Percentiles rank a stretch among this genome's conserved stretches.
These are phyloP conservation scores for Crataegus laevigata DNA, from an alignment of 306 rosid genomes.

Conservation along the genomic window DNA sequence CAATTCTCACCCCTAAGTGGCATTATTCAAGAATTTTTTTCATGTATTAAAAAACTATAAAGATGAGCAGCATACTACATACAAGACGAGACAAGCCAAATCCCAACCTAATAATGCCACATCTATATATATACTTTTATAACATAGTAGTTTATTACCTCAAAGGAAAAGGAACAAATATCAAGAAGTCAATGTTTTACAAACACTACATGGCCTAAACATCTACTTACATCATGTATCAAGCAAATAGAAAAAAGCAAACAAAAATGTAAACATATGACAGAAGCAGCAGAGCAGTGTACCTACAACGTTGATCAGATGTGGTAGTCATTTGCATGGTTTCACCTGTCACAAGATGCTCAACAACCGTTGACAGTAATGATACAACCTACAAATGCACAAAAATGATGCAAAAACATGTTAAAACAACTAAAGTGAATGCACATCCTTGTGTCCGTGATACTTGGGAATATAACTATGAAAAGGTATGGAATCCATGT, in stretches of 20 bases:
- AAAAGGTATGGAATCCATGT: not conserved
- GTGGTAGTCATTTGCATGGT: conserved; percentile 91
- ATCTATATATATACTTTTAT: not conserved
- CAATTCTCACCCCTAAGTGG: not conserved
- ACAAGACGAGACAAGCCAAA: not conserved
- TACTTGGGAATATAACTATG: not conserved
- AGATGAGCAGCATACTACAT: not conserved
- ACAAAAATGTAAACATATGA: conserved; percentile 11
- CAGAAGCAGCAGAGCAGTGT: conserved; percentile 26
- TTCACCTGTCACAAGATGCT: conserved; percentile 95
- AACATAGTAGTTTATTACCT: not conserved
- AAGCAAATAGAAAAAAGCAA: not conserved
- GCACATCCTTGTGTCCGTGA: not conserved
- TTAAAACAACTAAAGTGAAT: not conserved
- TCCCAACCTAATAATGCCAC: not conserved
- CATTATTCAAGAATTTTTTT: not conserved
- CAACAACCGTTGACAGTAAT: conserved; percentile 66
- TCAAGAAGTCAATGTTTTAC: not conserved
- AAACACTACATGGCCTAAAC: not conserved
- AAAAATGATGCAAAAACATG: conserved; percentile 13
- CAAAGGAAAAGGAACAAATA: not conserved
- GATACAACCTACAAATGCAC: conserved; percentile 65
- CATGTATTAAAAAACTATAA: not conserved
- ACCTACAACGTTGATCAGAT: conserved; percentile 84
- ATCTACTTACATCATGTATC: not conserved